phyloP scores from a whole-genome alignment of 1,284 basidiomycete species.

The Leccinum subrobustum region DNA sequence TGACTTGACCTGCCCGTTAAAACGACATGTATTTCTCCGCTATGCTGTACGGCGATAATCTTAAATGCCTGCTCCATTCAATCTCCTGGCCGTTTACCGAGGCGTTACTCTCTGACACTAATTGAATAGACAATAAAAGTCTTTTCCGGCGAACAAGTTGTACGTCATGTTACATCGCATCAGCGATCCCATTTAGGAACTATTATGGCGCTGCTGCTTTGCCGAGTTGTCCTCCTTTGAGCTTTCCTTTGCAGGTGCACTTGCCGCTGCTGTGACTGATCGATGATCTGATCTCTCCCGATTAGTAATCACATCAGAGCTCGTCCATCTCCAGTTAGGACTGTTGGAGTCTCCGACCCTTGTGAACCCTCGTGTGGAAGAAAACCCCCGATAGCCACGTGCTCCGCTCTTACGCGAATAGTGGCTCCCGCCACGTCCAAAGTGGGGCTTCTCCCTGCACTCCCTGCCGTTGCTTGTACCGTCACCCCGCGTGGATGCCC shows the following conservation, averaged over 20 bases:
- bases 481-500: conserved; percentile 33
- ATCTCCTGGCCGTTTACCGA: conserved; percentile 32
- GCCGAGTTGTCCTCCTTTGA: conserved; percentile 27
- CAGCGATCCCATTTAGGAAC: conserved; percentile 24
- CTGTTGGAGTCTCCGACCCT: conserved; percentile 15
- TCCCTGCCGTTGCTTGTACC: conserved; percentile 8
- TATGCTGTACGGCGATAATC: conserved; percentile 13
- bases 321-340: conserved; percentile 21
- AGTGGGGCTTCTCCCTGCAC: conserved; percentile 6
- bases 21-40: conserved; percentile 13
- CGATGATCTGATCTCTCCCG: conserved; percentile 17
- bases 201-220: conserved; percentile 21
- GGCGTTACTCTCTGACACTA: conserved; percentile 16
- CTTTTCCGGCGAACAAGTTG: conserved; percentile 13
- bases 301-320: conserved; percentile 12
- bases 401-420: conserved; percentile 18
- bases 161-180: conserved; percentile 27
- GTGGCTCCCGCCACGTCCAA: conserved; percentile 4
- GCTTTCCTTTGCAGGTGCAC: conserved; percentile 23
- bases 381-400: conserved; percentile 23
- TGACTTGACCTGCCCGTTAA: conserved; percentile 8
- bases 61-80: conserved; percentile 30
- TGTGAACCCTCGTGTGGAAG: conserved; percentile 10
- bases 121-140: conserved; percentile 23
- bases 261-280: conserved; percentile 10